phyloP scores from a whole-genome alignment of 2,329 filamentous ascomycete genomes.

The Talaromyces sp. region DNA sequence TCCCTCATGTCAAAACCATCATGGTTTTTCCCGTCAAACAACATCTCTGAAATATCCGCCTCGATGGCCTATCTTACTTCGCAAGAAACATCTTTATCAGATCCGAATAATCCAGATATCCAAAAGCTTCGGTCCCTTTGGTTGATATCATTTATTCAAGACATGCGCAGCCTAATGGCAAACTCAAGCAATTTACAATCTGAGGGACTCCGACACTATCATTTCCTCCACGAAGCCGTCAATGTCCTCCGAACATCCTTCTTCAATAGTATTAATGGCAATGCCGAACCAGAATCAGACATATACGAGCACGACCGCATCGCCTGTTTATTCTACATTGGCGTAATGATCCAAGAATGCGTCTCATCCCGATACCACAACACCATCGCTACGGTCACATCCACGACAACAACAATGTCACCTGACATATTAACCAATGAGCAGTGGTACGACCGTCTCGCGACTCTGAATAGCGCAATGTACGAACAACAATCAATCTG shows the following conservation, averaged over 20 bases:
- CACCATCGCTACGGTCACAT: neutral
- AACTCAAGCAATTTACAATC: constrained; percentile 1
- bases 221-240: constrained; percentile 1
- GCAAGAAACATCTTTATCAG: neutral
- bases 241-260: constrained; percentile 4
- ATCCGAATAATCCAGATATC: constrained; percentile 1
- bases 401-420: neutral
- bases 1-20: constrained; percentile 10
- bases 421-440: neutral
- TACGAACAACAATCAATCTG: constrained; percentile 2
- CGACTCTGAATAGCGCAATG: constrained; percentile 8
- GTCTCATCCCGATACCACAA: constrained; percentile 1
- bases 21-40: constrained; percentile 10
- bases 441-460: constrained; percentile 6
- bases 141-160: constrained; percentile 10
- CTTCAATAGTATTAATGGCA: neutral
- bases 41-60: constrained; percentile 9
- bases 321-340: constrained; percentile 9
- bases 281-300: neutral
- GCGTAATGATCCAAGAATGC: constrained; percentile 10
- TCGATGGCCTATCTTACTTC: constrained; percentile 3
- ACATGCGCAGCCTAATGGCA: constrained; percentile 10
- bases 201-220: constrained; percentile 7
- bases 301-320: constrained; percentile 8
- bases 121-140: constrained; percentile 8